These are phyloP conservation scores for Melastoma malabathricum DNA, from an alignment of 345 rosid genomes.

Conservation along the genomic window DNA sequence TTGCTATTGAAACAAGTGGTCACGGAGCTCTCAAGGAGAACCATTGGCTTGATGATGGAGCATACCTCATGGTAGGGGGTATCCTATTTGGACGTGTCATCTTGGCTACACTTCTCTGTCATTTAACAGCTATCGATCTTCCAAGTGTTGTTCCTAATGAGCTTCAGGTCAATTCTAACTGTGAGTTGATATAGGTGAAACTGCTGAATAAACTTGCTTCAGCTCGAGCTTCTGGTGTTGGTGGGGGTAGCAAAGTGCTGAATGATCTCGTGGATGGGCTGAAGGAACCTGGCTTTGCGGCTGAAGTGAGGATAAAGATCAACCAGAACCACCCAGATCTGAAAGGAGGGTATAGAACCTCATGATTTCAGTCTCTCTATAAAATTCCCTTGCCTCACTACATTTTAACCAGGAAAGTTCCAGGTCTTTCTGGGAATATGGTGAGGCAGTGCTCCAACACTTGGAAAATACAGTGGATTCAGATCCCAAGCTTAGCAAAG, in stretches of 20 bases:
- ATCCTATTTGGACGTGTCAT: not conserved
- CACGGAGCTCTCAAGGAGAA: constrained; percentile 98
- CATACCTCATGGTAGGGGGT: constrained; percentile 83
- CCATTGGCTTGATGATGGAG: constrained; percentile 99
- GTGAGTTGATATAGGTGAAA: constrained; percentile 45
- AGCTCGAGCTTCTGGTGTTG: constrained; percentile 59
- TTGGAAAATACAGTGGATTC: constrained; percentile 39
- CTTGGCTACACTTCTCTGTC: too few species aligned
- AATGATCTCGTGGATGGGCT: constrained; percentile 74
- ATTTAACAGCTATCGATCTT: too few species aligned
- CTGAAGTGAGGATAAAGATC: constrained; percentile 80
- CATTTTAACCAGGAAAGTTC: too few species aligned
- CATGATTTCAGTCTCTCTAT: too few species aligned
- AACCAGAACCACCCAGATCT: too few species aligned
- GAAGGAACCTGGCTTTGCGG: constrained; percentile 62
- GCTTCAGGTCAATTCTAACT: not conserved
- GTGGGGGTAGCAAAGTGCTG: constrained; percentile 71
- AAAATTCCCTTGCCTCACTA: too few species aligned
- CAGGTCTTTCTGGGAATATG: constrained; percentile 14
- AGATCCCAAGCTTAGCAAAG: constrained; percentile 58
- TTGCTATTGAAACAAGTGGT: constrained; percentile 96
- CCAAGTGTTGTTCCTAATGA: too few species aligned
- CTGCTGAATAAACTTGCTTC: constrained; percentile 89
- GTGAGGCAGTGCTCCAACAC: constrained; percentile 73
- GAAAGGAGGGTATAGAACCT: too few species aligned